Evolutionary conservation across 2,329 filamentous ascomycete species (phyloP).

Genomic region (Penicillium sumatraense): DNA sequence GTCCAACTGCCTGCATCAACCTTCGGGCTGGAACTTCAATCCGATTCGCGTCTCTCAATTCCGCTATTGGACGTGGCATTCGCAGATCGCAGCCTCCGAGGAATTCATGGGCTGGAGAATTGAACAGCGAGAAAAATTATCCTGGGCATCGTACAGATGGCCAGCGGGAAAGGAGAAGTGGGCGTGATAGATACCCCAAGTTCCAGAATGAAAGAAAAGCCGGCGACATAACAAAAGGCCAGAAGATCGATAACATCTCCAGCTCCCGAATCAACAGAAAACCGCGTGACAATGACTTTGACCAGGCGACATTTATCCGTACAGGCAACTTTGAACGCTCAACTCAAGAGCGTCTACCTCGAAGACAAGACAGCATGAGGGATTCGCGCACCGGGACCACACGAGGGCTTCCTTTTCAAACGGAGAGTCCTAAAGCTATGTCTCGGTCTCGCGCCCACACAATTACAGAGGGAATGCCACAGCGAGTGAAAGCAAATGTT

Average conservation of each 20-base stretch:
- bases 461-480: constrained; percentile 31
- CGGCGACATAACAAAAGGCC: background rate
- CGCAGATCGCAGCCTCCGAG: constrained; percentile 47
- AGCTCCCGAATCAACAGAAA: background rate
- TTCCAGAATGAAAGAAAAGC: background rate
- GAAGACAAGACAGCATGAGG: background rate
- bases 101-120: constrained; percentile 3
- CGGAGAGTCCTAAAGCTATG: constrained; percentile 1
- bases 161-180: background rate
- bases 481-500: constrained; percentile 39
- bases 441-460: constrained; percentile 22
- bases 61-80: constrained; percentile 71
- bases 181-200: background rate
- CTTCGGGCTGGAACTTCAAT: background rate
- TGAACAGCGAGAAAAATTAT: background rate
- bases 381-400: constrained; percentile 2
- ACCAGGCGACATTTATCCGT: constrained; percentile 37
- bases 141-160: constrained; percentile 7
- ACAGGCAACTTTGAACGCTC: constrained; percentile 35
- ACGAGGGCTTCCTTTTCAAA: constrained; percentile 1
- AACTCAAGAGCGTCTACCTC: constrained; percentile 26
- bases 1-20: background rate
- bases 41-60: constrained; percentile 60
- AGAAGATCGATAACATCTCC: background rate
- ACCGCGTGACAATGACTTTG: constrained; percentile 20